Evolutionary conservation across 1,284 basidiomycete species (phyloP).

Genomic region (Phellopilus nigrolimitatus): DNA sequence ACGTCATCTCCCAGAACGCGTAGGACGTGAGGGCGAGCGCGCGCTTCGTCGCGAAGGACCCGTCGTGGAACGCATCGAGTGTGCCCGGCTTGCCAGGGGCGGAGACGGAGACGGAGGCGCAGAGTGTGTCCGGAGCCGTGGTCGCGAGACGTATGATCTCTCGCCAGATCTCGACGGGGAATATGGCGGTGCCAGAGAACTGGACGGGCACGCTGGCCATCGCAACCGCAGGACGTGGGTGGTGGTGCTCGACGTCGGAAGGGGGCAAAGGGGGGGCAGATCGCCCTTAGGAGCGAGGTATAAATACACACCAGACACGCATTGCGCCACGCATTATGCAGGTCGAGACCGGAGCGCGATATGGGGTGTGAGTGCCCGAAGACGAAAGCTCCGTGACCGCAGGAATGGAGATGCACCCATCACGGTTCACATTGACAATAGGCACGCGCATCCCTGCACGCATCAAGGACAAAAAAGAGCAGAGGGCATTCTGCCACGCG

Average conservation of each 20-base stretch:
- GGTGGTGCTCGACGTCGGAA: not conserved
- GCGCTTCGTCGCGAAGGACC: slow-evolving; percentile 2
- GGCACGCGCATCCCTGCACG: no score
- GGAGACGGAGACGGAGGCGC: not conserved
- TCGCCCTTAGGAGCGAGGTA: no score
- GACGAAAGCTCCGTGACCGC: not conserved
- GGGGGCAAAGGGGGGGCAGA: not conserved
- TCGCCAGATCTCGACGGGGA: slow-evolving; percentile 14
- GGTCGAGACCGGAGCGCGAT: no score
- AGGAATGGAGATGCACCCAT: not conserved
- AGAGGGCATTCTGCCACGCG: no score
- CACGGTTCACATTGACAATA: not conserved
- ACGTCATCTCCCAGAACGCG: slow-evolving; percentile 10
- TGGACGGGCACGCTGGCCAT: not conserved
- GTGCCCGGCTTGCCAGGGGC: not conserved
- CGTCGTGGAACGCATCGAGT: not conserved
- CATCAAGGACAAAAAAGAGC: not conserved
- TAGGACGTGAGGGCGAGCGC: slow-evolving; percentile 11
- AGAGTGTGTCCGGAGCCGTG: not conserved
- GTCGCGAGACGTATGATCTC: slow-evolving; percentile 9
- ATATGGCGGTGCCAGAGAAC: not conserved
- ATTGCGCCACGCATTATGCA: no score
- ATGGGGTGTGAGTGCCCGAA: not conserved
- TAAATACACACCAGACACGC: no score
- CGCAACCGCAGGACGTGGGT: not conserved